These are phyloP conservation scores for Vitis hybrid DNA, from an alignment of 177 flowering plant species.

Conservation along the genomic window DNA sequence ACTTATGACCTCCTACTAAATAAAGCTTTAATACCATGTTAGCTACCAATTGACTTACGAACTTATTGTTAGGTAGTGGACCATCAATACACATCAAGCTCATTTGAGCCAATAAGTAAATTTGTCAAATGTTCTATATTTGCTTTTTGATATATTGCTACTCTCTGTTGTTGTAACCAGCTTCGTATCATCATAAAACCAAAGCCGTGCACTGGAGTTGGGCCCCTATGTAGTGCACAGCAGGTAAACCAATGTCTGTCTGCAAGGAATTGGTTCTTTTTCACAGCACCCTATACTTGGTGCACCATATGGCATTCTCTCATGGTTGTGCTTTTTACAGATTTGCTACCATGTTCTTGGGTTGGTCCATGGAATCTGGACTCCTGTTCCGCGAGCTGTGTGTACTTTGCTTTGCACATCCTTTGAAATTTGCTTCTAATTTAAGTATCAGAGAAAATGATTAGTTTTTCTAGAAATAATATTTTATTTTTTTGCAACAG, in stretches of 20 bases:
- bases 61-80: too few species aligned
- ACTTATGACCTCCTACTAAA: too few species aligned
- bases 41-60: too few species aligned
- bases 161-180: slow-evolving; percentile 30
- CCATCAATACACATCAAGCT: too few species aligned
- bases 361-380: slow-evolving; percentile 95
- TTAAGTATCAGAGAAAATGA: not conserved
- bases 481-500: slow-evolving; percentile 36
- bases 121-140: too few species aligned
- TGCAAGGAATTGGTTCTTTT: not conserved
- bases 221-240: slow-evolving; percentile 85
- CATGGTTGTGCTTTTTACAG: slow-evolving; percentile 40
- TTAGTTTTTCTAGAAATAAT: not conserved
- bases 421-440: not conserved
- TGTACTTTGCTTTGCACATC: slow-evolving; percentile 28
- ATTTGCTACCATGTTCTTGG: slow-evolving; percentile 98
- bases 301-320: slow-evolving; percentile 2
- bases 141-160: slow-evolving; percentile 2
- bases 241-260: slow-evolving; percentile 52
- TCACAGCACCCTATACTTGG: not conserved
- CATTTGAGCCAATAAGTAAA: too few species aligned
- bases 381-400: slow-evolving; percentile 90
- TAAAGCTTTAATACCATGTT: too few species aligned
- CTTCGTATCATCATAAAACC: slow-evolving; percentile 86
- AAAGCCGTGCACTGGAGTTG: slow-evolving; percentile 72